Percentiles rank a stretch among this genome's conserved stretches.
Conservation (phyloP, 2,329 filamentous ascomycete genomes). For the Talaromyces sp. region DNA sequence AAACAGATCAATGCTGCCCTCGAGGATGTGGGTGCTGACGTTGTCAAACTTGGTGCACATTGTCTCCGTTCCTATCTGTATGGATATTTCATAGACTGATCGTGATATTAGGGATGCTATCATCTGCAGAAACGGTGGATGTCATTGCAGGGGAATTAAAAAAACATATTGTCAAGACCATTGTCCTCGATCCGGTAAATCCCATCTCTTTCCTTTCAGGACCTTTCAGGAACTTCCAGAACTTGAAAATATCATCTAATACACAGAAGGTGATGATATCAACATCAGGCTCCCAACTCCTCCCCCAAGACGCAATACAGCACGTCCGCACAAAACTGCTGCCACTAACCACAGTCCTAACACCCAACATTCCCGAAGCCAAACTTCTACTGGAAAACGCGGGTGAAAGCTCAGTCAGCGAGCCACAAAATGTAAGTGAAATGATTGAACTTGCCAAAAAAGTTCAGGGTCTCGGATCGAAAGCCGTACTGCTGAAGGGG, state of each 20-base stretch:
- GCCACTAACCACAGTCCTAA: constrained; percentile 45
- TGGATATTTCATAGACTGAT: neutral
- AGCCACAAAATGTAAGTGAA: constrained; percentile 59
- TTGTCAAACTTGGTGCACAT: constrained; percentile 78
- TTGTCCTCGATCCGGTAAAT: constrained; percentile 72
- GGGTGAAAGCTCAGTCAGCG: constrained; percentile 31
- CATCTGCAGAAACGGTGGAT: constrained; percentile 65
- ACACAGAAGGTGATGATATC: constrained; percentile 73
- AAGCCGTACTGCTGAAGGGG: constrained; percentile 82
- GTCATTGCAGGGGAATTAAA: constrained; percentile 63
- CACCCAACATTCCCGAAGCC: constrained; percentile 50
- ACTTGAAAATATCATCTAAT: constrained; percentile 21
- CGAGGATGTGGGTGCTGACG: constrained; percentile 79
- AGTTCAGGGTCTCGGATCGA: constrained; percentile 66
- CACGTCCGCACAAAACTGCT: constrained; percentile 40
- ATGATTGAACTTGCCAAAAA: constrained; percentile 65
- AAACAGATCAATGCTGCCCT: constrained; percentile 84
- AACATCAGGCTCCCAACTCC: constrained; percentile 46
- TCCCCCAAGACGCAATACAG: constrained; percentile 42
- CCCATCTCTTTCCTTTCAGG: constrained; percentile 2
- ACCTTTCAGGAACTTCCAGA: too few relatives aligned
- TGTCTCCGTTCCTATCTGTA: neutral
- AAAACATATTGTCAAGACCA: constrained; percentile 53
- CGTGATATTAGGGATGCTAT: constrained; percentile 67
- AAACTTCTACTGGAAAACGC: constrained; percentile 43